Conservation (phyloP, 352 stramenopile species). For the Chrysophaeum taylorii region DNA sequence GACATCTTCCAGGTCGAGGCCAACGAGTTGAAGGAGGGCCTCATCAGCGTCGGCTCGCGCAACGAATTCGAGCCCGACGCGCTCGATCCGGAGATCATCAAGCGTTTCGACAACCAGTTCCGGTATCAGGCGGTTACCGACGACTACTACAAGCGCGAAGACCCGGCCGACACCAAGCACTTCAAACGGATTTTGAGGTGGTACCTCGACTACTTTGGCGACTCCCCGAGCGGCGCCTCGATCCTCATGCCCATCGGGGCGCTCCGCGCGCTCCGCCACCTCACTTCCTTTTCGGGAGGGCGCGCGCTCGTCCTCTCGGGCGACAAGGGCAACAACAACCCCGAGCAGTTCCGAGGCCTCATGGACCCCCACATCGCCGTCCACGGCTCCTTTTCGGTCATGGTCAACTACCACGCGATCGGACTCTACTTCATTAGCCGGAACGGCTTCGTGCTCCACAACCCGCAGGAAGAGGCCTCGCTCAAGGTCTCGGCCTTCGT, state of each 20-base stretch:
- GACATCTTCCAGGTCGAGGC: slow-evolving; percentile 73
- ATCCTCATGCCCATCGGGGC: slow-evolving; percentile 79
- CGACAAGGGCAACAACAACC: slow-evolving; percentile 84
- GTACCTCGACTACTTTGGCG: slow-evolving; percentile 33
- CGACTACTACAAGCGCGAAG: slow-evolving; percentile 62
- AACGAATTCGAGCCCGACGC: slow-evolving; percentile 46
- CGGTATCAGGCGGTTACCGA: slow-evolving; percentile 64
- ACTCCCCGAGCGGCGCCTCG: slow-evolving; percentile 50
- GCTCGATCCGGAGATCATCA: slow-evolving; percentile 82
- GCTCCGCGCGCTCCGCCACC: slow-evolving; percentile 56
- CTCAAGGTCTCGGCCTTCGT: slow-evolving; percentile 76
- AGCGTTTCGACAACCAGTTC: slow-evolving; percentile 72
- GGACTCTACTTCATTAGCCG: slow-evolving; percentile 73
- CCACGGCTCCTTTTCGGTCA: slow-evolving; percentile 85
- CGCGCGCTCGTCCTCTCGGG: slow-evolving; percentile 69
- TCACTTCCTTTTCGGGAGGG: slow-evolving; percentile 36
- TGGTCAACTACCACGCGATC: slow-evolving; percentile 87
- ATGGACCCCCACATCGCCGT: slow-evolving; percentile 85
- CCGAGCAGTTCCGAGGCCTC: slow-evolving; percentile 73
- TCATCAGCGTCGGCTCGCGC: slow-evolving; percentile 67
- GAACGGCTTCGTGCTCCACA: slow-evolving; percentile 78
- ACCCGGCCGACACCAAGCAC: slow-evolving; percentile 38
- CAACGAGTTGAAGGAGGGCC: slow-evolving; percentile 69
- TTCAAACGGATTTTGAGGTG: slow-evolving; percentile 64
- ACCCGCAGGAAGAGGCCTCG: slow-evolving; percentile 76